These are phyloP conservation scores for Talaromyces trachyspermus DNA, from an alignment of 495 filamentous ascomycete genomes.

Conservation along the genomic window DNA sequence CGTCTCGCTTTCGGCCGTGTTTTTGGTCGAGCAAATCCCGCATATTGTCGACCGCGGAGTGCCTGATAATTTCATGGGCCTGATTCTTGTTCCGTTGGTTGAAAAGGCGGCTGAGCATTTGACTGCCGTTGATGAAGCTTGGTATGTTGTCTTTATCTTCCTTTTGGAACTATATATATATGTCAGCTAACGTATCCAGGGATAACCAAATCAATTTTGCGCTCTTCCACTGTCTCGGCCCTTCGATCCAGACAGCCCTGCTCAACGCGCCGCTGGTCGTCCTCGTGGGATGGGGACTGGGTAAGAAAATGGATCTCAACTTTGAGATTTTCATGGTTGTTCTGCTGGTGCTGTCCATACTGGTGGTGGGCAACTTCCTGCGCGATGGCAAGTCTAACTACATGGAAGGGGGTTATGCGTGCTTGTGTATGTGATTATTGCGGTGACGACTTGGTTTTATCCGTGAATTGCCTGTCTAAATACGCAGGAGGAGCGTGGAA, in stretches of 20 bases:
- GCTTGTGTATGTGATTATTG: slow-evolving; percentile 47
- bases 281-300: slow-evolving; percentile 76
- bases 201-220: slow-evolving; percentile 69
- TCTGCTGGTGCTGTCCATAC: slow-evolving; percentile 74
- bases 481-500: no score
- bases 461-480: slow-evolving; percentile 16
- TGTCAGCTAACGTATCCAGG: no score
- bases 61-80: slow-evolving; percentile 71
- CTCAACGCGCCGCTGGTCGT: slow-evolving; percentile 82
- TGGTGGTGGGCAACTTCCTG: slow-evolving; percentile 78
- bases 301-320: slow-evolving; percentile 64
- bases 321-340: slow-evolving; percentile 89
- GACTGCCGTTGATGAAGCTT: slow-evolving; percentile 86
- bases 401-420: slow-evolving; percentile 74
- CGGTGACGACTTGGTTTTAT: slow-evolving; percentile 46
- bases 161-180: no score
- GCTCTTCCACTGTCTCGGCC: slow-evolving; percentile 79
- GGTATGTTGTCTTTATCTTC: no score
- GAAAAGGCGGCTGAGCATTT: slow-evolving; percentile 90
- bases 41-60: slow-evolving; percentile 61
- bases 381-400: slow-evolving; percentile 76
- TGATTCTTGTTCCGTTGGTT: slow-evolving; percentile 69
- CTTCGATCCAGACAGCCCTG: slow-evolving; percentile 83
- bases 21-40: slow-evolving; percentile 74
- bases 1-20: slow-evolving; percentile 74